Conservation (phyloP, 2,329 filamentous ascomycete genomes). For the Alternaria consortialis region DNA sequence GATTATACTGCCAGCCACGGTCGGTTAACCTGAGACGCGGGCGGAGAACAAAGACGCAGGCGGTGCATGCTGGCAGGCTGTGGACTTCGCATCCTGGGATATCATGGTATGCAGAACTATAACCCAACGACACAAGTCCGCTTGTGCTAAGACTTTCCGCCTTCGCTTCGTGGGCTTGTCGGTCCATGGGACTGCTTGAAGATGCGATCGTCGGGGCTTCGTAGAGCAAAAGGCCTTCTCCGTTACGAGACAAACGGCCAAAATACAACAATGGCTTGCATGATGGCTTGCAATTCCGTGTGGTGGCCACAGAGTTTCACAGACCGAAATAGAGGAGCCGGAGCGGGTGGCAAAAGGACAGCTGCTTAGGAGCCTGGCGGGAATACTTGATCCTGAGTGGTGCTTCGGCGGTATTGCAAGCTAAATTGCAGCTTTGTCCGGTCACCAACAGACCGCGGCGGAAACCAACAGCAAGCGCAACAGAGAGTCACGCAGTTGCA, state of each 20-base stretch:
- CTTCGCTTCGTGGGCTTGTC: not conserved
- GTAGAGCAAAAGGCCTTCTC: conserved; percentile 7
- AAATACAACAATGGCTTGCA: conserved; percentile 13
- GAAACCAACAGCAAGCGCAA: conserved; percentile 6
- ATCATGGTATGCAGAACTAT: conserved; percentile 17
- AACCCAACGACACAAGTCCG: conserved; percentile 14
- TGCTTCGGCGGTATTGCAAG: conserved; percentile 14
- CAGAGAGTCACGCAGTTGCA: conserved; percentile 5
- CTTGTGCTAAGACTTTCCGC: conserved; percentile 4
- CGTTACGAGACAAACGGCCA: conserved; percentile 6
- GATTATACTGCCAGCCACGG: conserved; percentile 3
- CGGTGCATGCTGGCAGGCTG: conserved; percentile 16
- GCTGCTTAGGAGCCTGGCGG: conserved; percentile 2
- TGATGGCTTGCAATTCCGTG: conserved; percentile 17
- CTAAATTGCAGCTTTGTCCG: conserved; percentile 2
- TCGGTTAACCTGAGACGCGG: conserved; percentile 36
- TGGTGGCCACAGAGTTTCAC: conserved; percentile 15
- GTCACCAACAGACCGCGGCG: conserved; percentile 2
- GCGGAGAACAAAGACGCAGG: conserved; percentile 13
- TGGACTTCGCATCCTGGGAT: conserved; percentile 24
- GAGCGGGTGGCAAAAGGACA: conserved; percentile 18
- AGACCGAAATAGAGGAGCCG: conserved; percentile 18
- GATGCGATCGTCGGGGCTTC: not conserved
- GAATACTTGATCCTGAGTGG: conserved; percentile 4
- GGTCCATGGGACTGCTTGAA: conserved; percentile 2